Conservation (phyloP, 2,329 filamentous ascomycete species). For the Colletotrichum falcatum region DNA sequence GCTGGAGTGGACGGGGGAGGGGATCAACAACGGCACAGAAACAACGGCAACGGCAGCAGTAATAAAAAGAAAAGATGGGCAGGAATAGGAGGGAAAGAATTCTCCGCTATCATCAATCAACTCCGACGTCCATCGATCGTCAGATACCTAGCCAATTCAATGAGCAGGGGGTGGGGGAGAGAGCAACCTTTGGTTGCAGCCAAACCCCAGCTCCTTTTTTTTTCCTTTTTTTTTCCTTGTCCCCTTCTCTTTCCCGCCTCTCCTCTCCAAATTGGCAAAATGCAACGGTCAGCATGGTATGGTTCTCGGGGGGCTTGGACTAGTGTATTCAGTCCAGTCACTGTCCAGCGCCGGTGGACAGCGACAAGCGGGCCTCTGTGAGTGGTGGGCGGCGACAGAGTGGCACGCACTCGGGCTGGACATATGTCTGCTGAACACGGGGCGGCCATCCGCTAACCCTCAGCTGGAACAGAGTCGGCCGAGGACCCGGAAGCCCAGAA, state of each 20-base stretch:
- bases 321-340: neutral
- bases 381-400: constrained; percentile 19
- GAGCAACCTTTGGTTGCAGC: neutral
- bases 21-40: constrained; percentile 1
- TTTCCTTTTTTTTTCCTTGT: neutral
- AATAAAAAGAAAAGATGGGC: neutral
- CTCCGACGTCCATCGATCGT: neutral
- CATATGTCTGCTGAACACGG: neutral
- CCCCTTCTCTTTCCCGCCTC: no score
- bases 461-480: neutral
- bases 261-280: constrained; percentile 25
- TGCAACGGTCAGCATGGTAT: neutral
- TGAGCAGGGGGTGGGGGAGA: neutral
- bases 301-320: constrained; percentile 1
- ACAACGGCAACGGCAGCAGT: neutral
- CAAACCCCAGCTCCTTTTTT: constrained; percentile 7
- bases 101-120: constrained; percentile 20
- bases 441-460: constrained; percentile 4
- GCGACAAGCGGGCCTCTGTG: constrained; percentile 12
- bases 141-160: constrained; percentile 7
- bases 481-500: neutral
- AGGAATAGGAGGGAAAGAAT: constrained; percentile 20
- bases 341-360: constrained; percentile 6
- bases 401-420: neutral
- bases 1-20: neutral